A percentile compares a stretch with the other conserved stretches of the same genome.
Evolutionary conservation across 2,329 filamentous ascomycete genomes (phyloP).

Genomic region (Scytalidium lignicola): DNA sequence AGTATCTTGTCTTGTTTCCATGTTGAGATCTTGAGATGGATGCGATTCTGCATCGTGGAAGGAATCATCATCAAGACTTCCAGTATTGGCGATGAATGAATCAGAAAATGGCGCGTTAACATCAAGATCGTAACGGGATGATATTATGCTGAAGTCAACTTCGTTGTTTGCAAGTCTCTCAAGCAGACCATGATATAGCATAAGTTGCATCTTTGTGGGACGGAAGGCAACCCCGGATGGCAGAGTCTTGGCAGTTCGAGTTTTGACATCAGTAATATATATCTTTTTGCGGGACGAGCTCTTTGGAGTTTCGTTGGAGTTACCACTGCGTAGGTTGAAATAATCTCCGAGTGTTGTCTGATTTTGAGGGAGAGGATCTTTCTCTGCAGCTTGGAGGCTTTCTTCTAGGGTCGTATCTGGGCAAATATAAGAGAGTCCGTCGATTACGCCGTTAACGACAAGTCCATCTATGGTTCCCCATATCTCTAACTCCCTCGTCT

Average conservation of each 20-base stretch:
- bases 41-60: slow-evolving; percentile 45
- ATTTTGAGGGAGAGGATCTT: slow-evolving; percentile 29
- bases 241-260: slow-evolving; percentile 58
- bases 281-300: slow-evolving; percentile 30
- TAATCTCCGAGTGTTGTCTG: slow-evolving; percentile 23
- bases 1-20: slow-evolving; percentile 22
- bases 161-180: slow-evolving; percentile 65
- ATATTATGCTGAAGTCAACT: slow-evolving; percentile 64
- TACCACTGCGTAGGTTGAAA: slow-evolving; percentile 14
- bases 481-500: slow-evolving; percentile 72
- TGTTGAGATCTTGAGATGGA: slow-evolving; percentile 23
- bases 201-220: slow-evolving; percentile 79
- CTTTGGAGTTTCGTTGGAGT: not conserved
- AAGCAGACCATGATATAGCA: slow-evolving; percentile 85
- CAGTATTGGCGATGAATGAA: slow-evolving; percentile 70
- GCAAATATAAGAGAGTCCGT: slow-evolving; percentile 73
- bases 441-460: slow-evolving; percentile 84
- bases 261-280: slow-evolving; percentile 91
- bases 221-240: slow-evolving; percentile 60
- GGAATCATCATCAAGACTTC: slow-evolving; percentile 59
- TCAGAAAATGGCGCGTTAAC: slow-evolving; percentile 67
- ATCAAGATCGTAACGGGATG: slow-evolving; percentile 67
- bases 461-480: slow-evolving; percentile 82
- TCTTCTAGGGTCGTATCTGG: slow-evolving; percentile 66
- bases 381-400: slow-evolving; percentile 22